phyloP scores from a whole-genome alignment of 2,329 filamentous ascomycete genomes.

The Harringtonia lauricola region DNA sequence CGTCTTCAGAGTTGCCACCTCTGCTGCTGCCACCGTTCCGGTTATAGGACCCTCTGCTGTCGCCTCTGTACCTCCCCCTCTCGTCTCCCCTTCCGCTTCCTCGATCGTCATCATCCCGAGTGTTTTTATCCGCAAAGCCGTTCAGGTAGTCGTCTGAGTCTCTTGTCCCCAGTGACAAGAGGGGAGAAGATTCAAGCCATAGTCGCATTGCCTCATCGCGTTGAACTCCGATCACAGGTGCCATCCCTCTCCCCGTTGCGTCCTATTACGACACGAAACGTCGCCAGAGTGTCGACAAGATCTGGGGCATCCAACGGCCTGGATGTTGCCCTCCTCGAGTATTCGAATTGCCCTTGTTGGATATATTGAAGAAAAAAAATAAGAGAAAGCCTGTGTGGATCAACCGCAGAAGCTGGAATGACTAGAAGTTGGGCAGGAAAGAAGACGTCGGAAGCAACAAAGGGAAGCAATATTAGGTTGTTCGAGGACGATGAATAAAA shows the following conservation, averaged over 20 bases:
- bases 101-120: background rate
- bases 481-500: no score
- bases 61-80: no score
- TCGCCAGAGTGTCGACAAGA: conserved; percentile 9
- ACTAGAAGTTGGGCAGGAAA: background rate
- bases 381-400: background rate
- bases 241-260: conserved; percentile 18
- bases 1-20: background rate
- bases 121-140: conserved; percentile 2
- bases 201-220: conserved; percentile 7
- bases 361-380: background rate
- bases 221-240: conserved; percentile 13
- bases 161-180: background rate
- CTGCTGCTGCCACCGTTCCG: conserved; percentile 3
- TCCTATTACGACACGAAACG: conserved; percentile 7
- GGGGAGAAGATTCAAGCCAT: conserved; percentile 5
- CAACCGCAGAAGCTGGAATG: background rate
- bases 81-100: no score
- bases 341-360: background rate
- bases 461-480: background rate
- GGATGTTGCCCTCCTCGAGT: background rate
- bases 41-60: background rate
- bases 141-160: conserved; percentile 1
- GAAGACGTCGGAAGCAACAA: background rate
- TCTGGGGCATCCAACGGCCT: conserved; percentile 8